A percentile compares a stretch with the other conserved stretches of the same genome.
phyloP scores from a whole-genome alignment of 202 grass and related monocot species.

The Setaria viridis region DNA sequence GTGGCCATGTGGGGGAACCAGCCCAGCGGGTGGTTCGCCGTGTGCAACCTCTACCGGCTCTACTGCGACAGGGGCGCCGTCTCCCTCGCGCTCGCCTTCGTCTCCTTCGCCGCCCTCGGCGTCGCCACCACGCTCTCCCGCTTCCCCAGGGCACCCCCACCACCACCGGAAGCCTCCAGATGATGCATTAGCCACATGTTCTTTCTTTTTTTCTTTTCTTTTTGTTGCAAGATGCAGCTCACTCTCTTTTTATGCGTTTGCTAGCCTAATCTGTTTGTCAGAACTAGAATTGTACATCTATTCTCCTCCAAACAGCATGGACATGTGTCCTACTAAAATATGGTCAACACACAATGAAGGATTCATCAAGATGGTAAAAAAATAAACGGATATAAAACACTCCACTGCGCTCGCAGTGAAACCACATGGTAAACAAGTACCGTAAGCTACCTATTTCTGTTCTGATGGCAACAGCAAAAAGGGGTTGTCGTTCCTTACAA shows the following conservation, averaged over 20 bases:
- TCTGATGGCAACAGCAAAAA: neutral
- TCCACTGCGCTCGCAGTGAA: neutral
- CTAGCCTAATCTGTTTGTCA: neutral
- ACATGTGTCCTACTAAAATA: neutral
- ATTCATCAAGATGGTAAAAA: neutral
- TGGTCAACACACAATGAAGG: neutral
- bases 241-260: neutral
- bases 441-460: constrained; percentile 34
- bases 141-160: constrained; percentile 12
- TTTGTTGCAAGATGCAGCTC: neutral
- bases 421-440: neutral
- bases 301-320: neutral
- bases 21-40: constrained; percentile 51
- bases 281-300: neutral
- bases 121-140: constrained; percentile 39
- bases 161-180: neutral
- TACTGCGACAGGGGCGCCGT: constrained; percentile 47
- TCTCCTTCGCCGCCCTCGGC: constrained; percentile 38
- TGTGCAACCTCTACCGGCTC: constrained; percentile 49
- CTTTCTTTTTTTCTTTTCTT: too few species aligned
- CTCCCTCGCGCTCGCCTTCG: constrained; percentile 35
- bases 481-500: constrained; percentile 8
- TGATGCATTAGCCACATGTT: neutral
- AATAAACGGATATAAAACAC: neutral
- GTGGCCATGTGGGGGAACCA: constrained; percentile 59